Evolutionary conservation across 208 protist species (phyloP).

Genomic region (Trypanosoma lewisi): DNA sequence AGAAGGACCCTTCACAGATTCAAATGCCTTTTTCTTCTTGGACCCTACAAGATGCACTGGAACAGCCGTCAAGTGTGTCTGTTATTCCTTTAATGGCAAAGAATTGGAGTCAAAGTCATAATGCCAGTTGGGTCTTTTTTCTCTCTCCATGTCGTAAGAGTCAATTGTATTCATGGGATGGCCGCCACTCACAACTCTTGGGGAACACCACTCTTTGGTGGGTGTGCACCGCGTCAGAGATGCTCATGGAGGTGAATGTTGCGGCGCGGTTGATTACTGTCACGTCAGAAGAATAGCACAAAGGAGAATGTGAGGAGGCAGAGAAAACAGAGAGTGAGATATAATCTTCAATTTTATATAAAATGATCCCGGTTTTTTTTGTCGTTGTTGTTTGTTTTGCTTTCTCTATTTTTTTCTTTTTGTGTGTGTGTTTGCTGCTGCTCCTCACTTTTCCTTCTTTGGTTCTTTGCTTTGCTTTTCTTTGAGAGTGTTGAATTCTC

Average conservation of each 20-base stretch:
- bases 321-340: background rate
- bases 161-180: conserved; percentile 9
- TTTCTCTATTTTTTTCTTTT: conserved; percentile 18
- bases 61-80: background rate
- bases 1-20: conserved; percentile 13
- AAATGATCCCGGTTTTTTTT: background rate
- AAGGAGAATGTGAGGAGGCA: background rate
- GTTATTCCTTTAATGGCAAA: conserved; percentile 8
- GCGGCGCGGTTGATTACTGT: conserved; percentile 10
- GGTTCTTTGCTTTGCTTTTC: background rate
- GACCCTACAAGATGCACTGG: conserved; percentile 15
- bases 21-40: background rate
- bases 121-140: conserved; percentile 17
- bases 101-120: conserved; percentile 3
- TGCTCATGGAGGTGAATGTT: conserved; percentile 19
- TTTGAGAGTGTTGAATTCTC: too few relatives aligned
- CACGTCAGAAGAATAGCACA: background rate
- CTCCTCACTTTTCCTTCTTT: conserved; percentile 18
- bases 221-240: conserved; percentile 23
- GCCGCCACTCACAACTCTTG: background rate
- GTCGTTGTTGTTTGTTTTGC: conserved; percentile 4
- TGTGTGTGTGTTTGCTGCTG: too few relatives aligned
- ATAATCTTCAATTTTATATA: background rate
- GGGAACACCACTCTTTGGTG: conserved; percentile 9
- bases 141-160: conserved; percentile 19